Base-by-base conservation (phyloP, 805 yeast species). In the Barnettozyma botsteinii region DNA sequence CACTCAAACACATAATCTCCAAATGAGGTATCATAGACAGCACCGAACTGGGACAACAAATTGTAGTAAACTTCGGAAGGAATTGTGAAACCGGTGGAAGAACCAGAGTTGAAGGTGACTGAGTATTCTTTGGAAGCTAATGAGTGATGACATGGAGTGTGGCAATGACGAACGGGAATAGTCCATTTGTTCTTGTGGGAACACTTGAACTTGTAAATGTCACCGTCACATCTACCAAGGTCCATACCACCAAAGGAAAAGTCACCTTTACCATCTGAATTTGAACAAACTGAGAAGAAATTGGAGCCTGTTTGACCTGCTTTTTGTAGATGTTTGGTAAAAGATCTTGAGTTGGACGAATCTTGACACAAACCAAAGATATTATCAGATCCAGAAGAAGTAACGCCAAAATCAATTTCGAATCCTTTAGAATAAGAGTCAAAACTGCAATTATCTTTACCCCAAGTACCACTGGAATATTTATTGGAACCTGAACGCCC, bases 201-300 rank as follows among this genome's bases (percentile, higher is more conserved):
- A 42, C 45, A 41, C 22, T 40, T 33, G 22, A 42, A 37, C 9
- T 38, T 38, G 33, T 18, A 26, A 31, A 74, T 55, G 9, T 55
- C 48, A 19, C 80, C 80, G 0, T 51, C 30, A 52, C 66, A 74
- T 59, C 72, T 73, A 27, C 62, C 56, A 26, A 61, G 64, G 51
- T 76, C 80, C 34, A 73, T 57, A 24, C 75, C 81, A 28, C 82
- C 81, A 53, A 76, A 75, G n/a, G 43, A 42, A 35, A 49, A 49
- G 32, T 42, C 47, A 22, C 35, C 27, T 11, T 45, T 35, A 27
- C 37, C 42, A 22, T 40, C 41, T n/a, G n/a, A n/a, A 14, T 10
- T 28, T 17, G 31, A 9, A 11, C 31, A 28, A 5, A 14, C 18
- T 9, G 31, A 28, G 31, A 28, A 28, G 31, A 28, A 28, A 5